These are phyloP conservation scores for Mikania micrantha DNA, from an alignment of 129 eudicot genomes.

Conservation along the genomic window DNA sequence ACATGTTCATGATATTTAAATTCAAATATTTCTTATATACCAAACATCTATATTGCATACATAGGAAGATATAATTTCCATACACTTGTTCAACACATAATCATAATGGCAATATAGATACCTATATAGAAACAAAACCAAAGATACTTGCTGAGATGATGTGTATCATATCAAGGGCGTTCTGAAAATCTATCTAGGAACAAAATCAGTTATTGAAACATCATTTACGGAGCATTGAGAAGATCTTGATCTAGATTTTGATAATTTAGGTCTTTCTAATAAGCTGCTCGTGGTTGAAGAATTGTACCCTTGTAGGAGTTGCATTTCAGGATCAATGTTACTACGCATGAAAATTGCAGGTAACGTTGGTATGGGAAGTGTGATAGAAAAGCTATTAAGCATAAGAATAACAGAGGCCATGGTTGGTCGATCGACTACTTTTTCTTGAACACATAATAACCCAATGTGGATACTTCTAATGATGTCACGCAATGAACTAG, in stretches of 20 bases:
- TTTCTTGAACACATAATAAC: background rate
- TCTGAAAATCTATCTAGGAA: background rate
- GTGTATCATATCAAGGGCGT: no score
- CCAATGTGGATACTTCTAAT: background rate
- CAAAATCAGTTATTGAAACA: background rate
- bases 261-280: background rate
- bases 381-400: background rate
- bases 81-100: no score
- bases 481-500: background rate
- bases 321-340: background rate
- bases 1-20: no score
- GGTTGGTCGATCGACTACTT: background rate
- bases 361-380: background rate
- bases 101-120: no score
- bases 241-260: background rate
- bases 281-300: no score
- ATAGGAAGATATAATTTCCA: no score
- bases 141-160: no score
- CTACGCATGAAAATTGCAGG: background rate
- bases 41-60: no score
- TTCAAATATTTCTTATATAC: no score
- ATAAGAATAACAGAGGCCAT: background rate
- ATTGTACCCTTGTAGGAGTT: no score
- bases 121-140: no score
- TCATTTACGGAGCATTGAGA: background rate